Evolutionary conservation across 2,329 filamentous ascomycete species (phyloP), one percentile per base, ranked within the genome.

Genomic region (Diplodia sapinea): DNA sequence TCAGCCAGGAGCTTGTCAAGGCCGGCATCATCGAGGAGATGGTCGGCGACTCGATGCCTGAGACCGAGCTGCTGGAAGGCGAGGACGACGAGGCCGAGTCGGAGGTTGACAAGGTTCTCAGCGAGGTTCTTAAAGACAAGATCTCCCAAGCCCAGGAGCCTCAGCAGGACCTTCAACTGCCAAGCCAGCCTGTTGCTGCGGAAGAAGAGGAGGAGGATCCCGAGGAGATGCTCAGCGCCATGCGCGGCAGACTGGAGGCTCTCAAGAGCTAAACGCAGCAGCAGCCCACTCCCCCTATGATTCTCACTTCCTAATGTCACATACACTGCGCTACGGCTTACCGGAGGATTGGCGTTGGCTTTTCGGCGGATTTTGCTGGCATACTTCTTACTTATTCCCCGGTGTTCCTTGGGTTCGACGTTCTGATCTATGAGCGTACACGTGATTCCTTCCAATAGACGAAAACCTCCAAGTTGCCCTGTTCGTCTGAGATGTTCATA

Each of bases 21-120:
- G 94, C 95, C 2, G 95, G 94, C 17, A 94, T 99, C 63, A 96
- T 98, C 69, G 94, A 98, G 83, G 95, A 99, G 82, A 97, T 98
- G 91, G 89, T 96, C 4, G 91, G 90, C 57, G 94, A 98, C 77
- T 89, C 86, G 52, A 82, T 98, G 71, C 92, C 93, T n/a, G 83
- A 87, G 69, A 76, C 72, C 17, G 89, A 93, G 68, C 80, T 89
- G 63, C 82, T 92, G 62, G 89, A 90, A 72, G 83, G 87, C 65
- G 87, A 92, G 68, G 88, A 91, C 68, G 92, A 92, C 70, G 92
- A 94, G 73, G 91, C 89, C 6, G 78, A 79, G 50, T 75, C 74
- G 55, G 94, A 98, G 83, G 92, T 98, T 11, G 94, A 98, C 75
- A 96, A 94, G 85, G 90, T 98, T 13, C 83, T 99, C 31, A 90